Percentiles rank a stretch among this genome's conserved stretches.
Evolutionary conservation across 441 rosid species (phyloP).

Genomic region (Bocquillonia castaneifolia): DNA sequence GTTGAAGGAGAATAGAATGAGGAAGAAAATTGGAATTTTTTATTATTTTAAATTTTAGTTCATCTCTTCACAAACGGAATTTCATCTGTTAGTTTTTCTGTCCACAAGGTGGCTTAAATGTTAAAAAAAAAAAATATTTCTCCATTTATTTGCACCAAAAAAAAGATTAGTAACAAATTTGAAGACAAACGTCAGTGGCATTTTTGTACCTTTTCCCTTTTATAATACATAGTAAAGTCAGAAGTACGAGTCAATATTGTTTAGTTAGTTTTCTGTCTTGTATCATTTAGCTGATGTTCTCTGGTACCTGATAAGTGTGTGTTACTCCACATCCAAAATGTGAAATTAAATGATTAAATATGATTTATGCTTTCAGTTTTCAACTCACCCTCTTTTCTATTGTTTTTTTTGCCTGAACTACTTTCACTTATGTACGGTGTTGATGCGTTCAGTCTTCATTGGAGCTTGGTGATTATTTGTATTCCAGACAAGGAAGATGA

Average conservation of each 20-base stretch:
- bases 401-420: conserved; percentile 11
- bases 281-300: background rate
- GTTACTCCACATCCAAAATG: background rate
- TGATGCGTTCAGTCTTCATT: conserved; percentile 61
- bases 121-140: too few species aligned
- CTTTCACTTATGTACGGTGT: conserved; percentile 22
- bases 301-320: background rate
- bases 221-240: too few species aligned
- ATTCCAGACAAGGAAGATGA: conserved; percentile 77
- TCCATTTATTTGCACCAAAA: too few species aligned
- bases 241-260: background rate
- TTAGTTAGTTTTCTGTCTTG: background rate
- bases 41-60: too few species aligned
- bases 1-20: too few species aligned
- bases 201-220: too few species aligned
- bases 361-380: background rate
- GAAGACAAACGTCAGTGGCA: too few species aligned
- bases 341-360: background rate
- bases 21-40: too few species aligned
- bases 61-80: too few species aligned
- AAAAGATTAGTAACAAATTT: too few species aligned
- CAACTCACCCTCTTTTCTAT: background rate
- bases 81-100: too few species aligned
- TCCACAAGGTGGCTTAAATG: too few species aligned
- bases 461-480: conserved; percentile 94